phyloP scores from a whole-genome alignment of 1,284 basidiomycete species.

The Hemileccinum hortonii region DNA sequence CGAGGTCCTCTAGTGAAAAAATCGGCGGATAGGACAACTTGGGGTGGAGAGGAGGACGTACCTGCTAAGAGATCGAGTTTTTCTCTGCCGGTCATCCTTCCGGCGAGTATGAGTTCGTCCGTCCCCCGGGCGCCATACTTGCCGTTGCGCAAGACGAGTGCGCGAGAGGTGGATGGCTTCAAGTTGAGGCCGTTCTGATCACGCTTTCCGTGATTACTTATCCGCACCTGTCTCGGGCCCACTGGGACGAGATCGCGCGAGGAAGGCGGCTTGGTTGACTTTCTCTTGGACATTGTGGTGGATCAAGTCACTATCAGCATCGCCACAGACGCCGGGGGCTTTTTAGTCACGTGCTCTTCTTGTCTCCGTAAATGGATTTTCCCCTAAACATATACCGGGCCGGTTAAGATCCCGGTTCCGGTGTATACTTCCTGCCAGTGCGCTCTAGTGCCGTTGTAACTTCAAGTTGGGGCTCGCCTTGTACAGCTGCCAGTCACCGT shows the following conservation, averaged over 20 bases:
- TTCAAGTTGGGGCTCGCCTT: too few species aligned
- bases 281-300: slow-evolving; percentile 33
- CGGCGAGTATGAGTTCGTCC: slow-evolving; percentile 58
- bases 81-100: slow-evolving; percentile 67
- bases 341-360: too few species aligned
- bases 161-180: slow-evolving; percentile 65
- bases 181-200: slow-evolving; percentile 50
- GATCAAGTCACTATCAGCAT: slow-evolving; percentile 1
- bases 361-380: too few species aligned
- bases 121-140: slow-evolving; percentile 69
- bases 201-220: slow-evolving; percentile 39
- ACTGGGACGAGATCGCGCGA: slow-evolving; percentile 49
- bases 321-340: too few species aligned
- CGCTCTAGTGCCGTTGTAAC: too few species aligned
- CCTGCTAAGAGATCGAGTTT: slow-evolving; percentile 76
- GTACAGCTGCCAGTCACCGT: too few species aligned
- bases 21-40: slow-evolving; percentile 2
- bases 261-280: slow-evolving; percentile 15
- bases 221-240: slow-evolving; percentile 53
- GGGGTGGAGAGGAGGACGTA: slow-evolving; percentile 30
- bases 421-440: too few species aligned
- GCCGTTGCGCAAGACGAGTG: slow-evolving; percentile 70
- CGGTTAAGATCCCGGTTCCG: too few species aligned
- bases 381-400: too few species aligned
- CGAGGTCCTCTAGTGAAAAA: slow-evolving; percentile 58